phyloP scores from a whole-genome alignment of 257 asterid genomes.

The Nicotiana benthamiana region DNA sequence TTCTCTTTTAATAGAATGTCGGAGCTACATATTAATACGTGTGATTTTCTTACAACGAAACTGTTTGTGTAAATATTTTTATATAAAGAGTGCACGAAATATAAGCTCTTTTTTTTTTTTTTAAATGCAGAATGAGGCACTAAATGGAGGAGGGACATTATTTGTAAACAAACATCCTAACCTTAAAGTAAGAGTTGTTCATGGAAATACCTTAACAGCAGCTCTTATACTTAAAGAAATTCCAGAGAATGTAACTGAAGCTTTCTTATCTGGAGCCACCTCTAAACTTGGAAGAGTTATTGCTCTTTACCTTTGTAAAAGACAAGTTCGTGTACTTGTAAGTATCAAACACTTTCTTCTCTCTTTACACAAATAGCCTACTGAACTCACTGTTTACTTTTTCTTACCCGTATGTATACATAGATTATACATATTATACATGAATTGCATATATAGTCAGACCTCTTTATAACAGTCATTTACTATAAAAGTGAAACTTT shows the following conservation, averaged over 20 bases:
- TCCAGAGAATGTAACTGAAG: conserved; percentile 53
- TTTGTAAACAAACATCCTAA: conserved; percentile 69
- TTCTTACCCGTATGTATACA: too few relatives aligned
- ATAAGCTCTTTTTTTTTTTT: background rate
- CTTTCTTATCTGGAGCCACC: conserved; percentile 81
- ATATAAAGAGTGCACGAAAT: too few relatives aligned
- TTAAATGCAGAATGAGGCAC: conserved; percentile 65
- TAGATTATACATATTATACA: too few relatives aligned
- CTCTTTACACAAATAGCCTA: too few relatives aligned
- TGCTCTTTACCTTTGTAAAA: conserved; percentile 75
- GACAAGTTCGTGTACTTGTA: conserved; percentile 68
- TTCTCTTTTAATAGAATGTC: too few relatives aligned
- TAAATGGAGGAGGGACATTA: conserved; percentile 88
- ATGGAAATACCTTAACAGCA: conserved; percentile 93
- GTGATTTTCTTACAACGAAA: background rate
- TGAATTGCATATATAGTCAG: too few relatives aligned
- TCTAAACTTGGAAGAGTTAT: conserved; percentile 93
- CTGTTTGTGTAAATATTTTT: too few relatives aligned
- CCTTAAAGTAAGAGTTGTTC: conserved; percentile 83
- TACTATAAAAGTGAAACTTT: too few relatives aligned
- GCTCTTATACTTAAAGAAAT: conserved; percentile 76
- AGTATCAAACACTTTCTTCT: background rate
- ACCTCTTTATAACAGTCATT: too few relatives aligned
- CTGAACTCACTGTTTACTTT: too few relatives aligned
- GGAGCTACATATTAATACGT: too few relatives aligned